A percentile compares a stretch with the other conserved stretches of the same genome.
Evolutionary conservation across 805 yeast species (phyloP).

Genomic region (Deakozyma indianensis): DNA sequence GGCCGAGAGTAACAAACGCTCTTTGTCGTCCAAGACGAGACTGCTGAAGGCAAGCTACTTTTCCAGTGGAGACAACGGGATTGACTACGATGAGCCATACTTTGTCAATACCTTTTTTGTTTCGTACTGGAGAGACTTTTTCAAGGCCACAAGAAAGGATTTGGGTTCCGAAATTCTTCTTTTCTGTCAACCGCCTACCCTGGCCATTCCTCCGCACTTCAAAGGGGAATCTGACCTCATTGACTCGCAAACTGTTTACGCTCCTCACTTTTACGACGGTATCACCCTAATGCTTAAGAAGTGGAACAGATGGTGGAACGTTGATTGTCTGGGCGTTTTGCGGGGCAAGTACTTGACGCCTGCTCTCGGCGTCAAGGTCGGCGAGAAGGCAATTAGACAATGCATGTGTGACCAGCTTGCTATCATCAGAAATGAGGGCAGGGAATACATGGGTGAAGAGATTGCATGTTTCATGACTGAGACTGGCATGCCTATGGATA

Average conservation of each 20-base stretch:
- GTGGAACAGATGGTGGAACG: constrained; percentile 71
- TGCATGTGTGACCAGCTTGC: constrained; percentile 52
- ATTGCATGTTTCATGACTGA: constrained; percentile 73
- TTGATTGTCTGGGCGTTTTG: constrained; percentile 75
- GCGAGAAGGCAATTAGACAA: constrained; percentile 59
- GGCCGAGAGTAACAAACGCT: neutral
- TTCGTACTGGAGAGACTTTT: constrained; percentile 37
- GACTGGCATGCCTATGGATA: constrained; percentile 90
- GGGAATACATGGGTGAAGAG: constrained; percentile 36
- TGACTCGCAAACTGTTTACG: constrained; percentile 49
- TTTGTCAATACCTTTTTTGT: constrained; percentile 55
- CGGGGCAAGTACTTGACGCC: constrained; percentile 64
- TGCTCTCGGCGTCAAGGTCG: constrained; percentile 48
- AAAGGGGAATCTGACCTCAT: constrained; percentile 33
- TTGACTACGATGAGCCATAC: constrained; percentile 34
- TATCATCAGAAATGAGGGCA: constrained; percentile 49
- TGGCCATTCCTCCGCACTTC: constrained; percentile 60
- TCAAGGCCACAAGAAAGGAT: constrained; percentile 30
- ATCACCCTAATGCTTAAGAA: constrained; percentile 77
- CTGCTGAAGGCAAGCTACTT: constrained; percentile 41
- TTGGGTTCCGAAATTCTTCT: constrained; percentile 33
- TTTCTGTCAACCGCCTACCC: constrained; percentile 69
- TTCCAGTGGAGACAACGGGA: constrained; percentile 10
- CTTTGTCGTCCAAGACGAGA: neutral
- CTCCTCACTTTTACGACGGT: constrained; percentile 89